Evolutionary conservation across 2,329 filamentous ascomycete genomes (phyloP).

Genomic region (Venturia aucupariae): DNA sequence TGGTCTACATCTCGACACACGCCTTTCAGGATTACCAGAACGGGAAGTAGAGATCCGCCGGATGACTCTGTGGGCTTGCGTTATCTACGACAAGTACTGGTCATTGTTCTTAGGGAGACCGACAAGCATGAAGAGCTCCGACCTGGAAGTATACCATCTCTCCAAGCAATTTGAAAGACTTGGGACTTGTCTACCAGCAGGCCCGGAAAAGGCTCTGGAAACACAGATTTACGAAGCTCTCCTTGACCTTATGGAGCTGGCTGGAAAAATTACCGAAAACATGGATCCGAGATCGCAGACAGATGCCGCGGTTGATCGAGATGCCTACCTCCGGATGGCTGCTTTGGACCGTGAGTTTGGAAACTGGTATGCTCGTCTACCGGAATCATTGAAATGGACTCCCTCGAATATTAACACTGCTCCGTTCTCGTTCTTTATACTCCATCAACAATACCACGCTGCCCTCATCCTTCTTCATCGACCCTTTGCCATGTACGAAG

Average conservation of each 20-base stretch:
- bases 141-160: conserved; percentile 40
- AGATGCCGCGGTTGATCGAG: conserved; percentile 33
- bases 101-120: conserved; percentile 46
- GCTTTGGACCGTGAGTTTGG: conserved; percentile 45
- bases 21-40: conserved; percentile 34
- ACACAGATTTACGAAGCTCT: conserved; percentile 43
- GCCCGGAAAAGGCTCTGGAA: conserved; percentile 25
- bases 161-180: conserved; percentile 38
- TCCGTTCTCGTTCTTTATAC: conserved; percentile 39
- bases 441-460: conserved; percentile 48
- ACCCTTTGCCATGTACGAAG: conserved; percentile 44
- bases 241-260: conserved; percentile 47
- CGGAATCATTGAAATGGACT: conserved; percentile 34
- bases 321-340: conserved; percentile 42
- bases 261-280: conserved; percentile 43
- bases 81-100: conserved; percentile 48
- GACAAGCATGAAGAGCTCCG: conserved; percentile 44
- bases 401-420: conserved; percentile 27
- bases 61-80: conserved; percentile 43
- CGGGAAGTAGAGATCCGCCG: conserved; percentile 41
- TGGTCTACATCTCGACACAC: conserved; percentile 41
- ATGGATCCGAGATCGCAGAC: conserved; percentile 27
- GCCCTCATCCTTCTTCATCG: conserved; percentile 45
- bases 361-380: conserved; percentile 45
- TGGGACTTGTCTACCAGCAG: conserved; percentile 29